phyloP scores from a whole-genome alignment of 2,329 filamentous ascomycete genomes.

The Ophiostoma sp. region DNA sequence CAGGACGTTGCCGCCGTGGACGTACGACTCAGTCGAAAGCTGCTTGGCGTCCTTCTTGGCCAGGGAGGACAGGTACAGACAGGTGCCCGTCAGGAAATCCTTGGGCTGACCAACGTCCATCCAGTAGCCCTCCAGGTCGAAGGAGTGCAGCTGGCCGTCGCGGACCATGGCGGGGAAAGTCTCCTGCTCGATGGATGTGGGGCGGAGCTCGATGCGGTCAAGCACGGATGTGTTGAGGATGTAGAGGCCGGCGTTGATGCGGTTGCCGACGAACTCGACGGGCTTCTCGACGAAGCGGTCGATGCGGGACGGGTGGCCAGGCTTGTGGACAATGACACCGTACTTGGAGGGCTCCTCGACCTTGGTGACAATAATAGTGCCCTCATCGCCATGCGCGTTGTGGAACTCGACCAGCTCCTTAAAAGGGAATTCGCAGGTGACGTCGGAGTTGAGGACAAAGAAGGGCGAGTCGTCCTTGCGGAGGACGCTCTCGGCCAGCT shows the following conservation, averaged over 20 bases:
- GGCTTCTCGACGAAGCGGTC: slow-evolving; percentile 99
- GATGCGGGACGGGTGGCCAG: slow-evolving; percentile 84
- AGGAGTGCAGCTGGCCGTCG: slow-evolving; percentile 90
- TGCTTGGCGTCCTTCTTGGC: slow-evolving; percentile 87
- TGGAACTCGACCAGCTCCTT: slow-evolving; percentile 87
- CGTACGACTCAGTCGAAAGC: slow-evolving; percentile 75
- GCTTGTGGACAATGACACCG: slow-evolving; percentile 97
- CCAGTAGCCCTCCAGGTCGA: slow-evolving; percentile 97
- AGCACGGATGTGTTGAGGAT: slow-evolving; percentile 93
- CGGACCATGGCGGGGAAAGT: slow-evolving; percentile 93
- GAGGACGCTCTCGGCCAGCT: slow-evolving; percentile 89
- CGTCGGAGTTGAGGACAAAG: slow-evolving; percentile 97
- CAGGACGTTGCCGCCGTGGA: slow-evolving; percentile 92
- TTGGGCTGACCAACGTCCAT: slow-evolving; percentile 99
- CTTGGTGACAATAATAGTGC: slow-evolving; percentile 97
- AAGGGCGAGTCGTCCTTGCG: slow-evolving; percentile 93
- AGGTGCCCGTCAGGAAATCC: slow-evolving; percentile 95
- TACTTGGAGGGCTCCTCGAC: slow-evolving; percentile 99
- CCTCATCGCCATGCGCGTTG: slow-evolving; percentile 88
- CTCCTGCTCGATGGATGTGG: slow-evolving; percentile 97
- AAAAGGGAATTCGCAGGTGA: slow-evolving; percentile 98
- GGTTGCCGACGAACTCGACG: slow-evolving; percentile 96
- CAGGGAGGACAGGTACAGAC: slow-evolving; percentile 90
- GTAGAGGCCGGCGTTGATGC: slow-evolving; percentile 98
- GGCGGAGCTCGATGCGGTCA: slow-evolving; percentile 88